These are phyloP conservation scores for Circinella minor DNA, from an alignment of 371 early-diverging fungal species.

Conservation along the genomic window DNA sequence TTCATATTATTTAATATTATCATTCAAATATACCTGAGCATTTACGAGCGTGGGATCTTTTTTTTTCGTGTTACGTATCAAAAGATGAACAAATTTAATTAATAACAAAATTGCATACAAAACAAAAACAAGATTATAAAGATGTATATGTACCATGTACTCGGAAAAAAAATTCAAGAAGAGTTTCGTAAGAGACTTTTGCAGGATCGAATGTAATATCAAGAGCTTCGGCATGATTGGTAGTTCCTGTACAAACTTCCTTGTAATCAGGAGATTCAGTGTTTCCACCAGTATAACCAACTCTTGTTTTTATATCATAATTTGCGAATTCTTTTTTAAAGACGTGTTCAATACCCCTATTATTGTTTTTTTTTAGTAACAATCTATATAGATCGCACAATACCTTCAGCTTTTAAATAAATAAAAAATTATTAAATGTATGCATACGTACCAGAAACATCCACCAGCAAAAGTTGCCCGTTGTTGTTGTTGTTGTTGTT, in stretches of 20 bases:
- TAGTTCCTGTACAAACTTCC: slow-evolving; percentile 70
- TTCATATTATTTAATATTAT: neutral
- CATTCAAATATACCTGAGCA: slow-evolving; percentile 3
- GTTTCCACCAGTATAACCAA: slow-evolving; percentile 87
- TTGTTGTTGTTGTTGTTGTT: neutral
- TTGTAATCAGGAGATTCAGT: slow-evolving; percentile 61
- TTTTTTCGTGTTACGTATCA: neutral
- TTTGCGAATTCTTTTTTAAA: slow-evolving; percentile 65
- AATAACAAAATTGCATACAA: too few species aligned
- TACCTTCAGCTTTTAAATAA: too few species aligned
- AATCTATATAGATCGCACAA: neutral
- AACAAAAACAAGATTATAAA: neutral
- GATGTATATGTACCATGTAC: slow-evolving; percentile 64
- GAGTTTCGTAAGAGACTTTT: slow-evolving; percentile 64
- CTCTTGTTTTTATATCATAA: slow-evolving; percentile 65
- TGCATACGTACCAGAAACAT: slow-evolving; percentile 32
- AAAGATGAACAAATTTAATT: too few species aligned
- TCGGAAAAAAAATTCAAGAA: slow-evolving; percentile 86
- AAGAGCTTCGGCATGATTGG: slow-evolving; percentile 88
- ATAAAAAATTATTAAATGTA: too few species aligned
- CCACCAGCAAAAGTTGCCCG: slow-evolving; percentile 25
- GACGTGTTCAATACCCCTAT: slow-evolving; percentile 88
- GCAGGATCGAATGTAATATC: slow-evolving; percentile 78
- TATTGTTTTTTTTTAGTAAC: too few species aligned
- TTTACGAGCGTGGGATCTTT: slow-evolving; percentile 42